Base-by-base conservation (phyloP, 2,329 filamentous ascomycete species). In the Aspergillus brasiliensis region DNA sequence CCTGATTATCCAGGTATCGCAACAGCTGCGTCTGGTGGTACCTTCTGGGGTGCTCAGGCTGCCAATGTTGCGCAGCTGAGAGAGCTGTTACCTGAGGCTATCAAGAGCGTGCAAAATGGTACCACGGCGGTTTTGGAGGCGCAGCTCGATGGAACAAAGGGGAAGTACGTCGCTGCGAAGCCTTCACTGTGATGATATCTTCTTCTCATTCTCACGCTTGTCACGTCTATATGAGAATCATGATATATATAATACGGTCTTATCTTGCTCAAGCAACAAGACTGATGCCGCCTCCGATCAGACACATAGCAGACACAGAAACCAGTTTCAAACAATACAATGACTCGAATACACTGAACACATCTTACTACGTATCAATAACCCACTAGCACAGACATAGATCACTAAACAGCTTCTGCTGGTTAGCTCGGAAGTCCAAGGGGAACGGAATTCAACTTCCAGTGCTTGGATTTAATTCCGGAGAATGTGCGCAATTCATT, bases 1-100 rank as follows among this genome's bases (percentile, higher is more conserved):
- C 88, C 88, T 0, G 87, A 90, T 63, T 90, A 89, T 68, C 78
- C 86, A 0, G 87, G 87, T 0, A 89, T 90, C 62, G 88, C 88
- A 0, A 86, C 84, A 71, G 88, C 88, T 5, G 86, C 88, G 0
- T 81, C 83, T 0, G 87, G 87, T 6, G 86, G 86, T 0, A 78
- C 86, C 54, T 69, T 86, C 2, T 89, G 86, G 84, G 85, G 86
- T 4, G 85, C 80, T 5, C 79, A 82, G 60, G 86, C 86, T 1
- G 79, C 81, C 1, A 86, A 81, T 5, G 82, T 82, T 1, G 79
- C 81, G 3, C 83, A 89, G 42, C 68, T 90, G 52, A 77, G 80
- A 1, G 79, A 75, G 58, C 68, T 84, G 51, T 70, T 89, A 52
- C 82, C 82, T 0, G 78, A 86, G 67, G 88, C 87, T 6, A 80